Base-by-base conservation (phyloP, 164 flowering plant species). In the Aristolochia fimbriata region DNA sequence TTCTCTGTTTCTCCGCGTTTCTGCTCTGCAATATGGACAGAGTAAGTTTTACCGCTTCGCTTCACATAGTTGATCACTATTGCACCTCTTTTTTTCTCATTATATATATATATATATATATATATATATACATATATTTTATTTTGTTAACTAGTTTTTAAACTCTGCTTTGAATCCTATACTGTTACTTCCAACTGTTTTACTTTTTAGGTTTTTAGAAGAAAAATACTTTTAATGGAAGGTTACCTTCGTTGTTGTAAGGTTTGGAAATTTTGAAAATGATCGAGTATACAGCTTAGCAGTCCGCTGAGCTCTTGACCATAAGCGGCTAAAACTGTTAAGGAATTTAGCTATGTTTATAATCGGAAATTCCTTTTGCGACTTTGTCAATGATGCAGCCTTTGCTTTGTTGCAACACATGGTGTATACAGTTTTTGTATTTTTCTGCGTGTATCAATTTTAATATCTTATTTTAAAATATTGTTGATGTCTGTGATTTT, bases 11-110 rank as follows among this genome's bases (percentile, higher is more conserved):
- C 67, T 84, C 96, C 0, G 96, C 98, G 16, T 92, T 92, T 64
- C 83, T 92, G 21, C 85, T 92, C 17, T 92, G 98, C 76, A 92
- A 92, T 54, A 89, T 92, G 98, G 98, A 92, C 61, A 78, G 98
- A 73, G 98, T 92, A 73, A 75, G 83, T 33, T 58, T 37, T 37
- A 37, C 43, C 48, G 52, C 6, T 49, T 20, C 22, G 52, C 4
- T 48, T 48, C 51, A 15, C n/a, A 15, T 15, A 2, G 20, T 4
- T 15, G 20, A 3, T 2, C 2, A 19, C 16, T 15, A 12, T 20
- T 49, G 19, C 30, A 15, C 52, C 1, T 15, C 4, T 4, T 17
- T 49, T 4, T 13, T 15, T 49, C 12, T 49, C 1, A 17, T 49
- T 15, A 17, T 17, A 20, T 49, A n/a, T n/a, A n/a, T n/a, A n/a